Evolutionary conservation across 371 early-diverging fungal genomes (phyloP).

Genomic region (Mucor irregularis): DNA sequence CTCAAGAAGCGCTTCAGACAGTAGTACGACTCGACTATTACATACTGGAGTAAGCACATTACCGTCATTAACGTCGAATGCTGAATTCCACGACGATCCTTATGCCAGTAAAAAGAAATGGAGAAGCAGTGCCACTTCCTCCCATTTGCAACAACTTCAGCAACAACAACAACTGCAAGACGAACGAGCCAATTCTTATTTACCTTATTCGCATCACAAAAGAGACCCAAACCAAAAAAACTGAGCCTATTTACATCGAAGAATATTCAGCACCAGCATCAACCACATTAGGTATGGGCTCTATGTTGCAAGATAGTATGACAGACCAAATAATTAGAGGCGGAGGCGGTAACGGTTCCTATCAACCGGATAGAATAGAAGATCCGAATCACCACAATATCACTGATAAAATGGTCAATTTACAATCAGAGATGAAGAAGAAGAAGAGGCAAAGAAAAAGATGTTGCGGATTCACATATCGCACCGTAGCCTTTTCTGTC

Average conservation of each 20-base stretch:
- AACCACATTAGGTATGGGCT: constrained; percentile 22
- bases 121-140: background rate
- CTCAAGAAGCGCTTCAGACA: constrained; percentile 43
- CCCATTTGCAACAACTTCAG: background rate
- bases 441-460: constrained; percentile 5
- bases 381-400: background rate
- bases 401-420: constrained; percentile 2
- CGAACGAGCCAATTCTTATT: constrained; percentile 43
- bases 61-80: no score
- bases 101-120: constrained; percentile 25
- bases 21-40: constrained; percentile 37
- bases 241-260: constrained; percentile 43
- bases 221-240: constrained; percentile 30
- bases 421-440: constrained; percentile 12
- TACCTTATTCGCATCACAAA: constrained; percentile 47
- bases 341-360: no score
- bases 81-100: constrained; percentile 33
- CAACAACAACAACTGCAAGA: background rate
- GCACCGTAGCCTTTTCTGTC: constrained; percentile 1
- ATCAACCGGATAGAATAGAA: background rate
- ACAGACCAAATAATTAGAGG: background rate
- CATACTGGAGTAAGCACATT: constrained; percentile 9
- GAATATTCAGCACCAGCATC: constrained; percentile 14
- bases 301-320: constrained; percentile 28
- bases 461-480: constrained; percentile 18